Evolutionary conservation across 73 alveolate species (phyloP).

Genomic region (Uronychia setigera): DNA sequence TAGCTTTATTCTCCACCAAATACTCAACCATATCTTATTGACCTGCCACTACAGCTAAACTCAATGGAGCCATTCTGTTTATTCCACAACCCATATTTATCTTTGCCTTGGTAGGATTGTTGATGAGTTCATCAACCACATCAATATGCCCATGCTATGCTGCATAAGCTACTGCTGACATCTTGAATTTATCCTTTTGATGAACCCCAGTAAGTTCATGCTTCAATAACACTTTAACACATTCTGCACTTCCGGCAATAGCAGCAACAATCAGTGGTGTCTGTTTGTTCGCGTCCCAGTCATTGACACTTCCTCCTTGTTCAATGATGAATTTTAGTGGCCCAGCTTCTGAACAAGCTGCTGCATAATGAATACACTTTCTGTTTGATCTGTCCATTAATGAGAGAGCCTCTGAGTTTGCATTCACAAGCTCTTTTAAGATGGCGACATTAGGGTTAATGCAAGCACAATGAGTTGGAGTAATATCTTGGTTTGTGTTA

Average conservation of each 20-base stretch:
- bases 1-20: conserved; percentile 73
- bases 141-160: conserved; percentile 87
- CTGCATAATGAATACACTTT: conserved; percentile 97
- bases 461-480: conserved; percentile 98
- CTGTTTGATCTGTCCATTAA: conserved; percentile 83
- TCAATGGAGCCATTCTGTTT: conserved; percentile 77
- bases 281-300: conserved; percentile 79
- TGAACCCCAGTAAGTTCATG: conserved; percentile 7
- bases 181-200: conserved; percentile 25
- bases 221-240: conserved; percentile 63
- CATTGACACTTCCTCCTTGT: conserved; percentile 85
- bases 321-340: conserved; percentile 83
- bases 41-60: conserved; percentile 76
- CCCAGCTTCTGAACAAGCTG: conserved; percentile 89
- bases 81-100: conserved; percentile 76
- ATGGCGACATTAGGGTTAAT: conserved; percentile 91
- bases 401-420: conserved; percentile 72
- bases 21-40: conserved; percentile 68
- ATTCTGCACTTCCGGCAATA: conserved; percentile 80
- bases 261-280: conserved; percentile 94
- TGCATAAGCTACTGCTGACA: conserved; percentile 94
- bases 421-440: conserved; percentile 73
- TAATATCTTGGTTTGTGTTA: conserved; percentile 79
- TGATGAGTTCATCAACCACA: conserved; percentile 79
- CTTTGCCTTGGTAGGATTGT: conserved; percentile 62